Evolutionary conservation across 2,329 filamentous ascomycete species (phyloP).

Genomic region (Fusarium chlamydosporum): DNA sequence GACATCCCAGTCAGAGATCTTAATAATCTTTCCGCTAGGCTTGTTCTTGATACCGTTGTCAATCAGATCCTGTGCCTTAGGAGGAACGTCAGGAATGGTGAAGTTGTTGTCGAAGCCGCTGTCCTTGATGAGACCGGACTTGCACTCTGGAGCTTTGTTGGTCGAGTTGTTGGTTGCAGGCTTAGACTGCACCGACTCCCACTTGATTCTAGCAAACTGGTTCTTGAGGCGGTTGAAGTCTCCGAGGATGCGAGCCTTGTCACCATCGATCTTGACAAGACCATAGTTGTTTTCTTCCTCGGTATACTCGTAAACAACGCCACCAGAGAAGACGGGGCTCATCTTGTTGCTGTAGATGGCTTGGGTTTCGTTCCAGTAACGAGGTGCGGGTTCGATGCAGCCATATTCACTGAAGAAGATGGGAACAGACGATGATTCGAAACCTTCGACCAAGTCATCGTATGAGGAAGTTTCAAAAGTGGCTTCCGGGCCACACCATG

Average conservation of each 20-base stretch:
- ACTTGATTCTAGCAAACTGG: conserved; percentile 82
- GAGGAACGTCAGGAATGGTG: conserved; percentile 77
- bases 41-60: conserved; percentile 78
- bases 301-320: conserved; percentile 85
- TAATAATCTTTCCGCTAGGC: conserved; percentile 76
- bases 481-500: conserved; percentile 75
- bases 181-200: conserved; percentile 73
- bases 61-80: conserved; percentile 79
- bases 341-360: conserved; percentile 80
- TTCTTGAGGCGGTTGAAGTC: conserved; percentile 82
- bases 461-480: conserved; percentile 75
- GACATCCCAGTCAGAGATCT: conserved; percentile 75
- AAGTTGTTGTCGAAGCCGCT: conserved; percentile 83
- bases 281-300: conserved; percentile 78
- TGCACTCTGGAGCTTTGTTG: conserved; percentile 72
- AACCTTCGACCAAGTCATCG: conserved; percentile 73
- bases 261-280: conserved; percentile 72
- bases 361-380: conserved; percentile 81
- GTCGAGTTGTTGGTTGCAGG: conserved; percentile 68
- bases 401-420: conserved; percentile 88
- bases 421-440: conserved; percentile 76
- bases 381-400: conserved; percentile 79
- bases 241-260: conserved; percentile 69
- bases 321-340: conserved; percentile 77
- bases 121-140: conserved; percentile 73